Conservation (phyloP, 2,329 filamentous ascomycete species). For the Trichoderma lentiforme region DNA sequence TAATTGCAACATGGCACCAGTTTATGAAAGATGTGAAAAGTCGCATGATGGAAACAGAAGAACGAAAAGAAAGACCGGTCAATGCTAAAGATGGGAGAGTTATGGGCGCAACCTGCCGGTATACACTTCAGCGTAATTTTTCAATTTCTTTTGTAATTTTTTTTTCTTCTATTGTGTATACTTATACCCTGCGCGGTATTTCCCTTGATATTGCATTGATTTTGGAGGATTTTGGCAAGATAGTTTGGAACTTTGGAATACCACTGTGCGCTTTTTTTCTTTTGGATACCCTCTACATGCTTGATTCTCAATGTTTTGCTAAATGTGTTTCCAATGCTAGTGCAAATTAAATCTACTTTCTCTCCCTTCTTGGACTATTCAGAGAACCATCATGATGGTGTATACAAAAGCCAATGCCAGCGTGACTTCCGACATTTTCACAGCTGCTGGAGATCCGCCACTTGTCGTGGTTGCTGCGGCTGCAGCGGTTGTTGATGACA, state of each 20-base stretch:
- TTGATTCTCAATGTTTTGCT: background rate
- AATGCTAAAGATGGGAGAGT: background rate
- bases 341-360: background rate
- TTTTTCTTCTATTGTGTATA: background rate
- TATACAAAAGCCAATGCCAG: background rate
- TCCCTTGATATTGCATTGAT: background rate
- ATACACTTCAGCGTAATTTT: background rate
- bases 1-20: background rate
- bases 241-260: conserved; percentile 12
- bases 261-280: conserved; percentile 1
- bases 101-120: background rate
- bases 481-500: background rate
- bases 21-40: background rate
- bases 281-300: background rate
- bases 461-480: background rate
- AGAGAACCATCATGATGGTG: background rate
- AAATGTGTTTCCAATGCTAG: background rate
- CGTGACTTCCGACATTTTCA: background rate
- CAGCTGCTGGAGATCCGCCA: background rate
- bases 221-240: background rate
- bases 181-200: conserved; percentile 4
- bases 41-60: background rate
- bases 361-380: background rate
- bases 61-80: background rate
- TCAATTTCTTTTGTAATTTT: background rate